A percentile compares a stretch with the other conserved stretches of the same genome.
Evolutionary conservation across 345 rosid genomes (phyloP).

Genomic region (Durio zibethinus): DNA sequence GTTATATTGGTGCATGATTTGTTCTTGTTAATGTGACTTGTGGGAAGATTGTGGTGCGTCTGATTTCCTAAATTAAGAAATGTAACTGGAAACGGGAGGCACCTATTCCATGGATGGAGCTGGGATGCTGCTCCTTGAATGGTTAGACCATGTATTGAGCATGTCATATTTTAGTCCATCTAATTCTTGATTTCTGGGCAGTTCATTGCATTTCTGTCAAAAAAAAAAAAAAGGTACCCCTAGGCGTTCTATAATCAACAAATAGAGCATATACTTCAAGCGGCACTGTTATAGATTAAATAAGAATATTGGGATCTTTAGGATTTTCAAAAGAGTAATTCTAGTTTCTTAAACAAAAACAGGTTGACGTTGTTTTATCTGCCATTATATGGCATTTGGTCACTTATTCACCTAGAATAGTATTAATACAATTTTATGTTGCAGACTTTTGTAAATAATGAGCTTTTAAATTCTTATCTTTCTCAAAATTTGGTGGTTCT

Average conservation of each 20-base stretch:
- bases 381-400: background rate
- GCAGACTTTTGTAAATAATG: background rate
- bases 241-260: background rate
- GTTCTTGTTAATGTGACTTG: background rate
- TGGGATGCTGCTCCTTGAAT: background rate
- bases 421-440: background rate
- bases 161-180: background rate
- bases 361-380: background rate
- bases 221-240: background rate
- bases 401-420: background rate
- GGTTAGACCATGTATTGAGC: background rate
- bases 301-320: background rate
- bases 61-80: background rate
- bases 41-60: background rate
- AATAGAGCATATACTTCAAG: background rate
- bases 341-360: background rate
- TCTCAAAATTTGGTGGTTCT: background rate
- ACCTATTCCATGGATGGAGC: background rate
- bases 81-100: background rate
- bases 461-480: background rate
- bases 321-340: background rate
- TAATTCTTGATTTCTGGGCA: background rate
- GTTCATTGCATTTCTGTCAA: background rate
- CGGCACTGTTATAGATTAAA: background rate
- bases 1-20: background rate